Percentiles rank a stretch among this genome's conserved stretches.
Evolutionary conservation across 345 rosid species (phyloP).

Genomic region (Mangifera indica): DNA sequence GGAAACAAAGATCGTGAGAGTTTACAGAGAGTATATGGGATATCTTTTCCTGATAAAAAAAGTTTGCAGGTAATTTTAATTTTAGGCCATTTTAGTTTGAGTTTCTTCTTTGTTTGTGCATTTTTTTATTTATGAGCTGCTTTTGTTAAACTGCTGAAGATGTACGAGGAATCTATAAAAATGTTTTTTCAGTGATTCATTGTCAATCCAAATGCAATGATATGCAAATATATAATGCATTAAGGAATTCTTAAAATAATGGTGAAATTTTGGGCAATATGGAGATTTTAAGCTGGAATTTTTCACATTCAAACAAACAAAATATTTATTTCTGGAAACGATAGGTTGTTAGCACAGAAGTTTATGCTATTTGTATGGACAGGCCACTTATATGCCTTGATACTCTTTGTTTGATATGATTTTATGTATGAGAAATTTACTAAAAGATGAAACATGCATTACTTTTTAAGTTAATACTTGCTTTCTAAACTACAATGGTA

Average conservation of each 20-base stretch:
- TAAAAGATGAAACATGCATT: not conserved
- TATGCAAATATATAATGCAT: not conserved
- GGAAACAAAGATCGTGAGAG: conserved; percentile 88
- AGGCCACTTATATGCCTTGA: not conserved
- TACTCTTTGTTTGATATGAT: conserved; percentile 2
- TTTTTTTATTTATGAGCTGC: not conserved
- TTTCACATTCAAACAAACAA: not conserved
- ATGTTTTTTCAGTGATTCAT: not conserved
- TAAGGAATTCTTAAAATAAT: not conserved
- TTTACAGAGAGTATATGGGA: conserved; percentile 96
- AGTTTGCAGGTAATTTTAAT: conserved; percentile 61
- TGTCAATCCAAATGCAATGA: not conserved
- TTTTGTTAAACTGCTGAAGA: conserved; percentile 1
- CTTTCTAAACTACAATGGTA: not conserved
- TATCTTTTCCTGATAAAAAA: conserved; percentile 91
- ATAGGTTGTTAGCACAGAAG: not conserved
- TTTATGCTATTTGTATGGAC: not conserved
- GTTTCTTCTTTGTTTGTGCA: not conserved
- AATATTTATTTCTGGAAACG: not conserved
- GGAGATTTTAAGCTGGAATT: not conserved
- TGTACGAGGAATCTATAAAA: not conserved
- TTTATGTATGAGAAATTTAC: not conserved
- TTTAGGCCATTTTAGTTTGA: conserved; percentile 4
- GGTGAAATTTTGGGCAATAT: not conserved
- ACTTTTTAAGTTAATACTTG: not conserved